Conservation (phyloP, 257 asterid species). For the Nicotiana noctiflora region DNA sequence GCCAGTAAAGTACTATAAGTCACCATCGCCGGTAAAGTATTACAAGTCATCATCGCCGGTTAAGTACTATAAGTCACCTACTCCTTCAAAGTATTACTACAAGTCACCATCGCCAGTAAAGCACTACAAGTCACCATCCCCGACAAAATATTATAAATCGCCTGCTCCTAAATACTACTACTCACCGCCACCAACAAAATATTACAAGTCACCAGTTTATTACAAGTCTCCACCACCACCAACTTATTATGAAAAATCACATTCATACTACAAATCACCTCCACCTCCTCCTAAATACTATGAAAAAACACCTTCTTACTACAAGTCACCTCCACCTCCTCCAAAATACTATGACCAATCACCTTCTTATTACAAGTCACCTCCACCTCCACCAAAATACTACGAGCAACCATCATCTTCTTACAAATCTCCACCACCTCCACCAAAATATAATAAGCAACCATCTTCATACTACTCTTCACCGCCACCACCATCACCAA, state of each 20-base stretch:
- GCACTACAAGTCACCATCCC: background rate
- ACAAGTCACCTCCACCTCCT: background rate
- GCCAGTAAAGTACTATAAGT: background rate
- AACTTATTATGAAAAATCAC: background rate
- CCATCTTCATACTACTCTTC: background rate
- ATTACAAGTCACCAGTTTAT: background rate
- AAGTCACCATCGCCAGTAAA: background rate
- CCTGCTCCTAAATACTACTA: background rate
- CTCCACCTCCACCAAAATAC: background rate
- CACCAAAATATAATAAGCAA: background rate
- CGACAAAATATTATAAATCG: background rate
- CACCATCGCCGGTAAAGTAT: background rate
- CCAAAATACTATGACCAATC: background rate
- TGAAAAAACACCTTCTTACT: background rate
- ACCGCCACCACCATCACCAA: background rate
- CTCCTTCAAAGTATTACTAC: background rate
- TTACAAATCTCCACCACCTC: background rate
- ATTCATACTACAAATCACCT: background rate
- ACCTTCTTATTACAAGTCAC: background rate
- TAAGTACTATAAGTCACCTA: too few relatives aligned
- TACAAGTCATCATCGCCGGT: too few relatives aligned
- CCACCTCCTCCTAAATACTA: background rate
- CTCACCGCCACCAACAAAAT: background rate
- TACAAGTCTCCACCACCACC: background rate
- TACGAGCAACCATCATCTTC: background rate